Base-by-base conservation (phyloP, 2,329 filamentous ascomycete genomes). In the Clonostachys chloroleuca region DNA sequence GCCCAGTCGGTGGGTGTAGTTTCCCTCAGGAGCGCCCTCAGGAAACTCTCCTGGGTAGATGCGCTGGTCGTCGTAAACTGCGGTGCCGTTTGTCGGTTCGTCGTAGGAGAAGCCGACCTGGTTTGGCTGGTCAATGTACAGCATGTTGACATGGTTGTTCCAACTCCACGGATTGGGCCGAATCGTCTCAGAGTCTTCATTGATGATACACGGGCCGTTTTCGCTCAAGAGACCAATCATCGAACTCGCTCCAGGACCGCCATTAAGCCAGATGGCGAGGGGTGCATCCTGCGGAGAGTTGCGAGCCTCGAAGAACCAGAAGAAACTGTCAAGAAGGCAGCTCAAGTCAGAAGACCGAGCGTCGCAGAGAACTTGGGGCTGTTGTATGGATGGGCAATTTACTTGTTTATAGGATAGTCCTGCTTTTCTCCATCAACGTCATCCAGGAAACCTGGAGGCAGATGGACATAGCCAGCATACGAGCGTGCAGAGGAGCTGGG, bases 51-150 rank as follows among this genome's bases (percentile, higher is more conserved):
- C 55, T 13, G 59, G 53, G 10, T 49, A 47, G 18, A 79, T 59
- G 34, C 24, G 33, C 52, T 84, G 57, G 18, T 64, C 62, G 47
- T 77, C 67, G 43, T 83, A 60, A 10, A 30, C 24, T 30, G 24
- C 24, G 6, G 82, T 81, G 20, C 77, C 75, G 57, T 89, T 87
- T n/a, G 77, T 81, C 14, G 74, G 66, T 17, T 72, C 73, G 57
- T 89, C 87, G 59, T 80, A 83, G 2, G 83, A 86, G 53, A 86
- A 82, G 39, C 81, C 80, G 36, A 87, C 78, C 60, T 88, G 83
- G 49, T 83, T 82, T 12, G 83, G 84, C 75, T 77, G 70, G 58
- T 78, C 75, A 47, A 82, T 74, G 62, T 77, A 82, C 9, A 83
- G 67, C 68, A 74, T 69, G 51, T 74, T 74, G 49, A 69, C 69